These are phyloP conservation scores for Boletus subluridellus DNA, from an alignment of 1,284 basidiomycete genomes.

Conservation along the genomic window DNA sequence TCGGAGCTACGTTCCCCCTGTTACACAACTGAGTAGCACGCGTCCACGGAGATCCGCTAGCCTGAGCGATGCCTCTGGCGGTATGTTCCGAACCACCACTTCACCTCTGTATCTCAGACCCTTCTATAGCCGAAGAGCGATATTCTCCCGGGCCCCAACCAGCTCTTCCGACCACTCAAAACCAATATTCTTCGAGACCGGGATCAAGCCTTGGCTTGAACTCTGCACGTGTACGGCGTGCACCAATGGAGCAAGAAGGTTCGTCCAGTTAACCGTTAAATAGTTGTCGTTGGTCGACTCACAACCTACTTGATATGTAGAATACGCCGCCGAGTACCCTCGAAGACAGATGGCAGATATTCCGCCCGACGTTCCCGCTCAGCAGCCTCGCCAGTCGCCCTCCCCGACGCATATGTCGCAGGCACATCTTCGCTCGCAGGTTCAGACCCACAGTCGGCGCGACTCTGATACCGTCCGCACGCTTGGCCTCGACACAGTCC, in stretches of 20 bases:
- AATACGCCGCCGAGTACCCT: constrained; percentile 28
- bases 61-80: constrained; percentile 57
- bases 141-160: constrained; percentile 32
- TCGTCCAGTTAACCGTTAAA: constrained; percentile 10
- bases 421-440: constrained; percentile 27
- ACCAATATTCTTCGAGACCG: constrained; percentile 44
- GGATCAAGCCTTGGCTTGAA: constrained; percentile 50
- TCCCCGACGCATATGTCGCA: constrained; percentile 47
- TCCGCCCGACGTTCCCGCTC: constrained; percentile 19
- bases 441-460: constrained; percentile 52
- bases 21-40: constrained; percentile 26
- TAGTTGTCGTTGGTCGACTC: constrained; percentile 10
- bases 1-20: constrained; percentile 26
- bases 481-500: constrained; percentile 27
- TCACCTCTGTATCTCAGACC: constrained; percentile 6
- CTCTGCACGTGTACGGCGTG: constrained; percentile 31
- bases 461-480: constrained; percentile 72
- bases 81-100: constrained; percentile 28
- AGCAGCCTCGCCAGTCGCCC: constrained; percentile 47
- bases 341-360: constrained; percentile 14
- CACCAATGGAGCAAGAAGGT: constrained; percentile 43
- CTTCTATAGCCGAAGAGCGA: constrained; percentile 25
- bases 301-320: constrained; percentile 19
- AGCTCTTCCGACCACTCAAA: constrained; percentile 32
- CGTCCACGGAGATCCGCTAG: constrained; percentile 66